phyloP scores from a whole-genome alignment of 345 rosid genomes.

The Brassica rapa region DNA sequence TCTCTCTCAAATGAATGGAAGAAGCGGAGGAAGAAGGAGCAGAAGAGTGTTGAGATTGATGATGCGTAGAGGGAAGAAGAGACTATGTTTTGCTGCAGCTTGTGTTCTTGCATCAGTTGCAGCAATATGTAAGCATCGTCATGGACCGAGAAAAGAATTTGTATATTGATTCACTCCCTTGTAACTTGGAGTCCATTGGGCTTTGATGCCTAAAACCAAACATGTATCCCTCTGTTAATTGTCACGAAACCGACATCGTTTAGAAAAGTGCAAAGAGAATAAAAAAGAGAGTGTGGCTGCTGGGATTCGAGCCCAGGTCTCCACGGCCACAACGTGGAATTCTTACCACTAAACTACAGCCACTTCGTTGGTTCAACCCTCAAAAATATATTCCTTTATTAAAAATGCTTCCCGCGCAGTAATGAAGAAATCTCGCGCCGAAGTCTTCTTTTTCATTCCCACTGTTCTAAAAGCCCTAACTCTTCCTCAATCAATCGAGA shows the following conservation, averaged over 20 bases:
- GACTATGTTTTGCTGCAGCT: slow-evolving; percentile 35
- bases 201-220: no score
- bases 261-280: no score
- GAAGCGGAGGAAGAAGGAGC: slow-evolving; percentile 30
- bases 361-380: slow-evolving; percentile 16
- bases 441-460: neutral
- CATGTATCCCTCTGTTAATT: no score
- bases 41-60: slow-evolving; percentile 35
- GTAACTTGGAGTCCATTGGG: no score
- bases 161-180: slow-evolving; percentile 19
- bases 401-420: neutral
- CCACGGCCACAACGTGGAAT: slow-evolving; percentile 89
- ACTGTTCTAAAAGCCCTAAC: slow-evolving; percentile 28
- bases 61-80: slow-evolving; percentile 38
- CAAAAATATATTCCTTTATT: no score
- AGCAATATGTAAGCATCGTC: slow-evolving; percentile 45
- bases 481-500: neutral
- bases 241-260: no score
- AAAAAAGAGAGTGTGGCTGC: slow-evolving; percentile 49
- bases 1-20: slow-evolving; percentile 40
- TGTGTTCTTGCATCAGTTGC: slow-evolving; percentile 41
- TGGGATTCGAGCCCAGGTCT: slow-evolving; percentile 91
- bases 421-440: slow-evolving; percentile 15
- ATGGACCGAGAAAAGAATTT: slow-evolving; percentile 37
- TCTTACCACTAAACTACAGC: slow-evolving; percentile 87